phyloP scores from a whole-genome alignment of 2,329 filamentous ascomycete genomes.

The Fusarium sp. region DNA sequence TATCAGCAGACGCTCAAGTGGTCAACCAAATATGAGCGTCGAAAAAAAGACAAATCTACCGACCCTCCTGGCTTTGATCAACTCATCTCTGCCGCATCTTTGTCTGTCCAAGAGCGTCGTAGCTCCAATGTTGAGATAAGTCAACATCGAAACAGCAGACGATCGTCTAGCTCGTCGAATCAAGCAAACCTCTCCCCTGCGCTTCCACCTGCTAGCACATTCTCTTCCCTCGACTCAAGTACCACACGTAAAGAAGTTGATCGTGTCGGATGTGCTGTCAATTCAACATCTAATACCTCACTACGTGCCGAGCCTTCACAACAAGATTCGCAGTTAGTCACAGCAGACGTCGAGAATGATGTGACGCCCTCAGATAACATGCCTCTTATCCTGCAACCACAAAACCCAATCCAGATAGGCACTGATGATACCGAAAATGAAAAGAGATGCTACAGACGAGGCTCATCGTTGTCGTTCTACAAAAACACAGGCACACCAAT shows the following conservation, averaged over 20 bases:
- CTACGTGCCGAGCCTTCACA: background rate
- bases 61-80: conserved; percentile 29
- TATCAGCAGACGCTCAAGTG: conserved; percentile 39
- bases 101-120: conserved; percentile 16
- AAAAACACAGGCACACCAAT: conserved; percentile 3
- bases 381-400: conserved; percentile 10
- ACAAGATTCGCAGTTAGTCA: background rate
- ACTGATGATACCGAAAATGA: conserved; percentile 11
- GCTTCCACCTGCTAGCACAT: rapidly evolving
- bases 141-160: background rate
- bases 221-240: background rate
- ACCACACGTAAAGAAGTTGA: background rate
- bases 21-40: conserved; percentile 35
- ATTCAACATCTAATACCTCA: rapidly evolving
- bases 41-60: conserved; percentile 8
- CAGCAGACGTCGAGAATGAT: background rate
- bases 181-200: background rate
- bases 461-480: background rate
- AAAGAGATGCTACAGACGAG: background rate
- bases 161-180: background rate
- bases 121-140: background rate
- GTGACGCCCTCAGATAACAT: background rate
- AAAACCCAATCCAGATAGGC: background rate
- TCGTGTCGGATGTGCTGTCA: too few species aligned
- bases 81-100: conserved; percentile 30